Base-by-base conservation (phyloP, 1,284 basidiomycete species). In the Hypsizygus ulmarius region DNA sequence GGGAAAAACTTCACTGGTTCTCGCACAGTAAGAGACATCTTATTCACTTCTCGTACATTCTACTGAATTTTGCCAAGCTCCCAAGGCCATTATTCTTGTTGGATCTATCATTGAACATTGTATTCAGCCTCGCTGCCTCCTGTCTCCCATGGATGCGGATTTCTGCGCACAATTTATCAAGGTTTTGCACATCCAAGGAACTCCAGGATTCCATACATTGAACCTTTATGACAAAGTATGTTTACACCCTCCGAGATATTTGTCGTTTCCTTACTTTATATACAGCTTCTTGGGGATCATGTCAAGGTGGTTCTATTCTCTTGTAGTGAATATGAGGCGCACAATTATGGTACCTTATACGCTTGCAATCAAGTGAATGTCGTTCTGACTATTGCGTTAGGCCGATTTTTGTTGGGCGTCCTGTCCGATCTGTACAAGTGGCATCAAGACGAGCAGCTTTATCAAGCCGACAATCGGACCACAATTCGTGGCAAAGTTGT, bases 61-160 rank as follows among this genome's bases (percentile, higher is more conserved):
- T 19, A 37, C 33, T 54, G 12, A 45, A 14, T 61, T 49, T 39
- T 18, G 12, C 30, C 49, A 63, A 74, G 80, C 67, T 39, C 70
- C 77, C 15, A 82, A 78, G 58, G 73, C 76, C 8, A 63, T 66
- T 4, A 60, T 70, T 10, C 70, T 90, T 34, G 78, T 82, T 18
- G 72, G 77, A 27, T 73, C 83, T 14, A 69, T 96, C 35, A 82
- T 93, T 45, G 93, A 97, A 63, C 83, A 95, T 61, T 99, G 97
- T 65, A 81, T 99, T 54, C 87, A 92, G 60, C 96, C 97, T 2
- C 84, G 97, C 25, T 91, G 90, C 50, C 74, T 97, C 32, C 73
- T 98, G 11, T 96, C 95, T 0, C 93, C 95, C 0, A 92, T 94
- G 78, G 97, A 99, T 66, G 97, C 97, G 8, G 87, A 96, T 46